Conservation (phyloP, 352 stramenopile genomes). For the Phytophthora pisi region DNA sequence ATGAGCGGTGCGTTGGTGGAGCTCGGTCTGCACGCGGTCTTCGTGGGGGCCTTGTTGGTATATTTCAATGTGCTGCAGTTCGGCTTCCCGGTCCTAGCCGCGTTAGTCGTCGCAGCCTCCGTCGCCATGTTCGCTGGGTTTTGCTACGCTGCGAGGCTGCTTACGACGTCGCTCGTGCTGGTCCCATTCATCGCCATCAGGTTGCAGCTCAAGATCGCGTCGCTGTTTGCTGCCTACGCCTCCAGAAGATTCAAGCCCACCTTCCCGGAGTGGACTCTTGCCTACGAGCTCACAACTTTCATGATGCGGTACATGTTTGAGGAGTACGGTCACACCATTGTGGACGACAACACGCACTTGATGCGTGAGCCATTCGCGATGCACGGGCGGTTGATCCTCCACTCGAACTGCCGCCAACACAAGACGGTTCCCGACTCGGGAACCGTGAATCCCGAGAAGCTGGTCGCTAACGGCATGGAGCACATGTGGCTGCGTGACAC, state of each 20-base stretch:
- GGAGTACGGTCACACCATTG: conserved; percentile 39
- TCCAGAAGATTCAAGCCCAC: conserved; percentile 29
- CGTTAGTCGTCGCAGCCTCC: too few species aligned
- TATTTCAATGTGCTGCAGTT: too few species aligned
- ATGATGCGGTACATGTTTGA: conserved; percentile 46
- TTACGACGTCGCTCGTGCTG: conserved; percentile 24
- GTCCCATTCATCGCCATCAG: conserved; percentile 35
- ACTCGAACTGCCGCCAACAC: conserved; percentile 24
- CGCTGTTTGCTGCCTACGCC: conserved; percentile 19
- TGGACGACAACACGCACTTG: conserved; percentile 29
- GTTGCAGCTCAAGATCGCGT: conserved; percentile 30
- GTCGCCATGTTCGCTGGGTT: conserved; percentile 15
- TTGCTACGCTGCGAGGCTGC: conserved; percentile 21
- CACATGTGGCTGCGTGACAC: conserved; percentile 47
- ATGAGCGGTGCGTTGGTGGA: too few species aligned
- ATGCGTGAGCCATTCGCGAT: conserved; percentile 36
- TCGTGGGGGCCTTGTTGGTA: too few species aligned
- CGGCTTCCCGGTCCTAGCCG: too few species aligned
- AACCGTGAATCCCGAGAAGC: too few species aligned
- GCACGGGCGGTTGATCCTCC: conserved; percentile 33
- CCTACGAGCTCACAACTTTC: conserved; percentile 40
- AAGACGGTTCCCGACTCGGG: conserved; percentile 26
- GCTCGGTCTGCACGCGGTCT: too few species aligned
- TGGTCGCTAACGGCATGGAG: conserved; percentile 41
- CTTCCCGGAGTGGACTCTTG: conserved; percentile 43